Conservation (phyloP, 2,329 filamentous ascomycete species). For the Ascochyta viciae-villosae region DNA sequence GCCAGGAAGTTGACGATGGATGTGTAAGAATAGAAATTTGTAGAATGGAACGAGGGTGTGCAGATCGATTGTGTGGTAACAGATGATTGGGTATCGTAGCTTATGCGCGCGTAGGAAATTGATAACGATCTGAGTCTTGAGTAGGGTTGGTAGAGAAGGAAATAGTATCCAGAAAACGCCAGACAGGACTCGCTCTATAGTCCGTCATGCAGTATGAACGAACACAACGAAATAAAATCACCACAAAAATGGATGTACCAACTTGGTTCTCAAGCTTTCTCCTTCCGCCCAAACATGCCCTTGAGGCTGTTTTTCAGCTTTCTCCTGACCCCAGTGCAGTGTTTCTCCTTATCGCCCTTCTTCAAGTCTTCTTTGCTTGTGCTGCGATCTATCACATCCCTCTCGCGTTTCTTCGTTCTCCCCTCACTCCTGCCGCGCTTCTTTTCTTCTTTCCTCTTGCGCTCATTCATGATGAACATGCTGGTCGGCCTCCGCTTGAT, state of each 20-base stretch:
- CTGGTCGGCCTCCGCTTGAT: constrained; percentile 43
- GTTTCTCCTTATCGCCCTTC: neutral
- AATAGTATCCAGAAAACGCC: constrained; percentile 2
- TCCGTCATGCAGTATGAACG: constrained; percentile 8
- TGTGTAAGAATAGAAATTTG: too few relatives aligned
- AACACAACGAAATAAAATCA: neutral
- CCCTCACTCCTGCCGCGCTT: constrained; percentile 38
- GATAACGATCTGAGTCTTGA: neutral
- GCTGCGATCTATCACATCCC: constrained; percentile 14
- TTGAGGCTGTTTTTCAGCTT: constrained; percentile 11
- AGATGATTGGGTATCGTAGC: constrained; percentile 5
- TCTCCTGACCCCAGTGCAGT: constrained; percentile 3
- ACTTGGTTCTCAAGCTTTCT: neutral
- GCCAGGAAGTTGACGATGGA: too few relatives aligned
- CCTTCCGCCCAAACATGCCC: constrained; percentile 10
- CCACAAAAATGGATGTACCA: too few relatives aligned
- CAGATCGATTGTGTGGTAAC: neutral
- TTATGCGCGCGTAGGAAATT: neutral
- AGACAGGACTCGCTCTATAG: constrained; percentile 11
- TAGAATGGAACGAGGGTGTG: too few relatives aligned
- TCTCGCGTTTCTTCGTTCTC: constrained; percentile 28
- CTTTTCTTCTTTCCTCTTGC: constrained; percentile 39
- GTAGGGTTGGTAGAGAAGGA: neutral
- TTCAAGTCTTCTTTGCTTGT: constrained; percentile 13
- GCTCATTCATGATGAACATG: constrained; percentile 44